These are phyloP conservation scores for Aspergillus cristatus DNA, from an alignment of 495 filamentous ascomycete species.

Conservation along the genomic window DNA sequence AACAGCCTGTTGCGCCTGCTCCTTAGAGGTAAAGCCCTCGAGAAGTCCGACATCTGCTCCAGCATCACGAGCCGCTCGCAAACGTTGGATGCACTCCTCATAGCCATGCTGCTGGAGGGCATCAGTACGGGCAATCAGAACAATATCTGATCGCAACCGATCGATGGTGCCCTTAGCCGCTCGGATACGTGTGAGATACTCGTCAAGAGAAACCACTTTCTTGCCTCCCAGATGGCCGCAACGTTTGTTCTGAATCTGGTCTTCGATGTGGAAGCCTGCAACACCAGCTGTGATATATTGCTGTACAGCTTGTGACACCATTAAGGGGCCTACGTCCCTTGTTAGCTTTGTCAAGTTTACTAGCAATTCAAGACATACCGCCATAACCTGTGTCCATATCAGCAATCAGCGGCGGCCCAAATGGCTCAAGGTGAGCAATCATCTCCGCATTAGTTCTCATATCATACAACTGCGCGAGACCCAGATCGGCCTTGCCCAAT, in stretches of 20 bases:
- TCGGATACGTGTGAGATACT: conserved; percentile 41
- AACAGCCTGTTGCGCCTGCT: not conserved
- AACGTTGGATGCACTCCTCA: conserved; percentile 39
- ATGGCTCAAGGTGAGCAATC: conserved; percentile 12
- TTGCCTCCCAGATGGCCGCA: conserved; percentile 50
- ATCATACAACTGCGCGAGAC: conserved; percentile 29
- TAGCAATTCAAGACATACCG: not conserved
- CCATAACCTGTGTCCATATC: conserved; percentile 53
- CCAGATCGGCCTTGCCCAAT: conserved; percentile 50
- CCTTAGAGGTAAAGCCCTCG: not conserved
- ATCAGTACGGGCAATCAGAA: conserved; percentile 56
- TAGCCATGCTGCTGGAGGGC: conserved; percentile 44
- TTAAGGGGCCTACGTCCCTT: conserved; percentile 36
- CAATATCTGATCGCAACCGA: conserved; percentile 37
- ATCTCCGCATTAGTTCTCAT: conserved; percentile 11
- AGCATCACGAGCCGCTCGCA: conserved; percentile 35
- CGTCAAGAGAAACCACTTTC: conserved; percentile 37
- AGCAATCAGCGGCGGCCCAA: conserved; percentile 43
- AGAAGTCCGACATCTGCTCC: conserved; percentile 51
- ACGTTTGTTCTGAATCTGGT: conserved; percentile 51
- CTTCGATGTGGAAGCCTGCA: conserved; percentile 55
- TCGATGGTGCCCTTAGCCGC: conserved; percentile 27
- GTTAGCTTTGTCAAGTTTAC: too few species aligned
- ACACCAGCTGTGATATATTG: conserved; percentile 48
- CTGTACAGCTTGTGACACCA: conserved; percentile 44